Base-by-base conservation (phyloP, 1,284 basidiomycete genomes). In the Microbotryomycetes sp. region DNA sequence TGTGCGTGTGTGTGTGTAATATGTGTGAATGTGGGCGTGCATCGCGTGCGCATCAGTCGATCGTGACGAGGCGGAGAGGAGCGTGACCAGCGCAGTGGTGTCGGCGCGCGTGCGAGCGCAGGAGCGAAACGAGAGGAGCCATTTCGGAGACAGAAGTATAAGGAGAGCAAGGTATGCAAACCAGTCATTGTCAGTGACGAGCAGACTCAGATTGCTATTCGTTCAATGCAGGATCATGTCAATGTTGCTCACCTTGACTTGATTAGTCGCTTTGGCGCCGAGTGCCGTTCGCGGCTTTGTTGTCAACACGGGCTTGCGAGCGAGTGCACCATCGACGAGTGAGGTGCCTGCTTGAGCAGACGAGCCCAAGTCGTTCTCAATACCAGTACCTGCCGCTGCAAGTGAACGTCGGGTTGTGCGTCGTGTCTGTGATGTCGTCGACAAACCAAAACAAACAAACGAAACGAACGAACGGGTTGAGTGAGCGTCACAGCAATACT, bases 331-430 rank as follows among this genome's bases (percentile, higher is more conserved):
- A 42, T 52, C 25, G 42, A 47, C 36, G 7, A 46, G 23, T 2
- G 49, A 2, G 23, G n/a, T 49, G 19, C 31, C 19, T 3, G 49
- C 45, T 4, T 42, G 4, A 26, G 59, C 53, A 6, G 58, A 57
- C 47, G 57, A 59, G 25, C 30, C 42, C 29, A 66, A 52, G 49
- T 68, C 66, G 62, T 68, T 68, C 57, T 68, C 66, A 58, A 56
- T 58, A 30, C 66, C 66, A 22, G 59, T 49, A 19, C 58, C 60
- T 26, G 49, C 60, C 19, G 57, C 47, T 3, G 58, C 56, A 46
- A 60, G 56, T 4, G 66, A 65, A 26, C 63, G 64, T 19, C 66
- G 64, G 31, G 66, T 68, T 12, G 61, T 59, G n/a, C 66, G 51
- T 28, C 66, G 66, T 26, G 64, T 68, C 66, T 67, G 65, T 23